Evolutionary conservation across 2,329 filamentous ascomycete species (phyloP).

Genomic region (Colletotrichum phormii): DNA sequence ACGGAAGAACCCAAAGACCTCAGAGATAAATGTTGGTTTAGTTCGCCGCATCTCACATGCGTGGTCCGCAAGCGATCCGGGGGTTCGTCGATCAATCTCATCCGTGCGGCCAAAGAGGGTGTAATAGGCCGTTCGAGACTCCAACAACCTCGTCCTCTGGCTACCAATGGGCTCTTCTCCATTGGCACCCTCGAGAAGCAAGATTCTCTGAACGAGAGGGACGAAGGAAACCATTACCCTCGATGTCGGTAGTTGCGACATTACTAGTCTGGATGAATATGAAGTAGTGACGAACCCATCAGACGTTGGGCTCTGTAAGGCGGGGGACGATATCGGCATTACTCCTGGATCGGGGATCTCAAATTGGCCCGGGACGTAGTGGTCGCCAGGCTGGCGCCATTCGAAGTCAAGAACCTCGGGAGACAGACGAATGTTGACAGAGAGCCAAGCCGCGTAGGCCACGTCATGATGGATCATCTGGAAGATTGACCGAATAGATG

Average conservation of each 20-base stretch:
- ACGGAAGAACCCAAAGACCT: neutral
- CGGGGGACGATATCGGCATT: neutral
- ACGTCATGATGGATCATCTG: conserved; percentile 43
- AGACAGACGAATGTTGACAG: conserved; percentile 42
- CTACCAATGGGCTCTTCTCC: conserved; percentile 10
- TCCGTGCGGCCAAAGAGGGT: conserved; percentile 37
- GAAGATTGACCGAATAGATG: conserved; percentile 19
- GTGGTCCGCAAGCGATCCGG: conserved; percentile 38
- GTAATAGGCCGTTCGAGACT: conserved; percentile 46
- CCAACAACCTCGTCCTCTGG: conserved; percentile 40
- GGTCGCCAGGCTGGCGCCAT: conserved; percentile 46
- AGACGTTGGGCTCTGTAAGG: neutral
- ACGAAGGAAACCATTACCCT: conserved; percentile 48
- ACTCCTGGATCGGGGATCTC: conserved; percentile 37
- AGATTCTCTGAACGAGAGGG: conserved; percentile 42
- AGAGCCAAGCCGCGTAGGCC: conserved; percentile 46
- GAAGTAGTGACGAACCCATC: neutral
- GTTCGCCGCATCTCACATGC: neutral
- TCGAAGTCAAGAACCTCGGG: conserved; percentile 39
- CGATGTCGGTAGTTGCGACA: conserved; percentile 19
- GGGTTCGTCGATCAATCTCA: conserved; percentile 37
- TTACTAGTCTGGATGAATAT: too few relatives aligned
- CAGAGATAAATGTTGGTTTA: neutral
- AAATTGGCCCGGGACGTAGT: conserved; percentile 38
- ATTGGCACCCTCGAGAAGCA: conserved; percentile 6